Base-by-base conservation (phyloP, 2,329 filamentous ascomycete species). In the Ceratocystis lukuohia region DNA sequence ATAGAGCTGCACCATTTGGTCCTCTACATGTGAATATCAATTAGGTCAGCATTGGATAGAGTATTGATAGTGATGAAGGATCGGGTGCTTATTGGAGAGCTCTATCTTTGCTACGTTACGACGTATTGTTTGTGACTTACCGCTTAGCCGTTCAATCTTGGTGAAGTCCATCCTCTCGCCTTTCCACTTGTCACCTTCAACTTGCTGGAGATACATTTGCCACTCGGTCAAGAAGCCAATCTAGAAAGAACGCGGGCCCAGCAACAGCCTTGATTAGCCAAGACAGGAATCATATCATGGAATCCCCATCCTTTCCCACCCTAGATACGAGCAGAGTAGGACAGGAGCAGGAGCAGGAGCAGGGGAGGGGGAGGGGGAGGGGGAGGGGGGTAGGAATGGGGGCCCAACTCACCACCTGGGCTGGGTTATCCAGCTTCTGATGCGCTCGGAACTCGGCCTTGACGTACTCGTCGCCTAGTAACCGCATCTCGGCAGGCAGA, bases 191-290 rank as follows among this genome's bases (percentile, higher is more conserved):
- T 96, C 88, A 0, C 92, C 93, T 73, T 97, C 93, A 17, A 99
- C 78, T 74, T 91, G 87, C 74, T 99, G 93, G 1, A 91, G 92
- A 73, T 97, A 99, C 64, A 90, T 78, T 75, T 99, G 94, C 93
- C 93, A 99, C 75, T 97, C 92, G 0, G 89, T 93, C 71, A 99
- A 80, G 75, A 99, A 99, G 1, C 93, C 94, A 71, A 97, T 91
- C 91, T 96, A 70, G 15, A 63, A 22, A 50, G 22, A n/a, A 50
- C 46, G 46, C 17, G 10, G 45, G 15, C 45, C n/a, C n/a, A 37
- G 8, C 33, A 37, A 10, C 33, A 12, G 33, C 33, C 33, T 37
- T 37, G 1, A 37, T 37, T 37, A 37, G 33, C 33, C 33, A 37
- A 37, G 33, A 37, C 33, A 12, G 33, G 33, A 37, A 37, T 12